Base-by-base conservation (phyloP, 345 rosid genomes). In the Euphorbia lathyris region DNA sequence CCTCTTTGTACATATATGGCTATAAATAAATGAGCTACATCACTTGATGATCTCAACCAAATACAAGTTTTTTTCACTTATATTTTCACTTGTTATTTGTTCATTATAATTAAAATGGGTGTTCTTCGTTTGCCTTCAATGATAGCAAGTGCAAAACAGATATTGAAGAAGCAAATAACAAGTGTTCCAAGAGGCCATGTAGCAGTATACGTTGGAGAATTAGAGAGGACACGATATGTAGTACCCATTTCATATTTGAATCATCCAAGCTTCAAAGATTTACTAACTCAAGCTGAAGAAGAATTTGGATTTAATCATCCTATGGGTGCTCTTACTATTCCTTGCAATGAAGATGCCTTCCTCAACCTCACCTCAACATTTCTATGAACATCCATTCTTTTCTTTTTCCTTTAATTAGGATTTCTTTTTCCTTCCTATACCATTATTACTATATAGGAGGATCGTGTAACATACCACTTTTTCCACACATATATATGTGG, bases 241-340 rank as follows among this genome's bases (percentile, higher is more conserved):
- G 77, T 82, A 19, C 85, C 85, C 0, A 48, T 80, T 4, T 81
- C 84, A 9, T 83, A 77, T 65, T 65, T 83, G 63, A 87, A 66
- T 64, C 73, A 83, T 32, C 82, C 85, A 25, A 78, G 48, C 13
- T 87, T 85, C 66, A 78, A 53, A 36, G 71, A 71, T 58, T 63
- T 83, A 76, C 81, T 87, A 5, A 65, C 40, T 43, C 34, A 40
- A 25, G 80, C 83, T 1, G 79, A 77, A 69, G 80, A 78, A 73
- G 84, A 80, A 58, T 78, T 80, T 45, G 85, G 86, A 0, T 87
- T 78, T 60, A 29, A 70, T 62, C 86, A 81, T 51, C 86, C 85
- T 1, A 79, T 72, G 77, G 86, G 86, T 1, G 88, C 80, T 58
- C 73, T 86, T 42, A 86, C 86, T n/a, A 78, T 83, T 38, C 86